Evolutionary conservation across 495 filamentous ascomycete species (phyloP), one percentile per base, ranked within the genome.

Genomic region (Glonium stellatum): DNA sequence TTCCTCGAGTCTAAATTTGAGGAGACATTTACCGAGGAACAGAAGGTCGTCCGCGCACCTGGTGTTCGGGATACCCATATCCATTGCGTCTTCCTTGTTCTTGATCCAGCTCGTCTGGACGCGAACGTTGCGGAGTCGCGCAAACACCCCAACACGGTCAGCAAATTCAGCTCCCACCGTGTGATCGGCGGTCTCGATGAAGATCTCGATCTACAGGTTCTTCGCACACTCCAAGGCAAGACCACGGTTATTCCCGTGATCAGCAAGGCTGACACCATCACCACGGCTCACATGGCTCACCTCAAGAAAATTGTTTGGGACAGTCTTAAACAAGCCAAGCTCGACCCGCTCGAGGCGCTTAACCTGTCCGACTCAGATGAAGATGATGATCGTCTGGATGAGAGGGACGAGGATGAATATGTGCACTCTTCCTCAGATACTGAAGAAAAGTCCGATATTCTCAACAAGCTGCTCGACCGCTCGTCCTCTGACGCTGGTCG

Each of bases 1-100:
- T 98, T 98, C 78, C 77, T 98, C 55, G 93, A 98, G 76, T 92
- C 87, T 73, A 98, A 97, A 72, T 98, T 98, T 62, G 92, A 97
- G 71, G 95, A 98, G 69, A 97, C 93, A 0, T 92, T 97, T 71
- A 86, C 84, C 36, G 93, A 98, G 75, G 93, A 98, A 79, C 96
- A 95, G 81, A 97, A 96, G 78, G 92, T 98, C 37, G 77, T 96
- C 51, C 87, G 93, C 64, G 89, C 92, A 54, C 91, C 93, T 19
- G 93, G 92, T 61, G 87, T 88, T 67, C 88, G 88, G 65, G 93
- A 98, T 78, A 96, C 92, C 47, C 93, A 98, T 72, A 93, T 98
- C 65, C 93, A 98, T 71, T 95, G 90, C 57, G 93, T 91, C 57
- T 96, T 98, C 72, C 78, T 96, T 55, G 78, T 98, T 47, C 83